phyloP scores from a whole-genome alignment of 2,329 filamentous ascomycete genomes.

The Aspergillus texensis region DNA sequence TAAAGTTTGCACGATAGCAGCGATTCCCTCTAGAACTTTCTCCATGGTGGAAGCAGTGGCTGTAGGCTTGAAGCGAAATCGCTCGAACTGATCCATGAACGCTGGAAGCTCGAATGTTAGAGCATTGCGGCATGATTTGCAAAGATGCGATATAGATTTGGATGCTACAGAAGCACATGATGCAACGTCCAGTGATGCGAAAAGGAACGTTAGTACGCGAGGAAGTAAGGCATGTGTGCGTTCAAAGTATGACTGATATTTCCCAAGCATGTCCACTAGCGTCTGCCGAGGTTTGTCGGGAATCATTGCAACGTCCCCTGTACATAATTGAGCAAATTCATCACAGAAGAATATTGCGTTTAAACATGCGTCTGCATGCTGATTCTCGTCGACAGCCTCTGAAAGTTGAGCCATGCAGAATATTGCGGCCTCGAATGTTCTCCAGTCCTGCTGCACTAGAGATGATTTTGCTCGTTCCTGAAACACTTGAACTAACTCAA shows the following conservation, averaged over 20 bases:
- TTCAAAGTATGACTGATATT: constrained; percentile 49
- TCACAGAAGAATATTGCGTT: constrained; percentile 45
- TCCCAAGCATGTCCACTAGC: constrained; percentile 46
- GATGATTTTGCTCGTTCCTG: constrained; percentile 40
- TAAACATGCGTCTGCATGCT: constrained; percentile 44
- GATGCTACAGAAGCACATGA: constrained; percentile 46
- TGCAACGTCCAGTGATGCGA: constrained; percentile 46
- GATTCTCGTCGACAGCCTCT: constrained; percentile 48
- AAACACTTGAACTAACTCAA: constrained; percentile 45
- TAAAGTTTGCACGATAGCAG: constrained; percentile 47
- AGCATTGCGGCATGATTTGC: constrained; percentile 46
- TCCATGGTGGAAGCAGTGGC: constrained; percentile 43
- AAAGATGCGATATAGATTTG: constrained; percentile 46
- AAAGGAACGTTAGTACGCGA: constrained; percentile 47
- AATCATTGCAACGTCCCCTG: constrained; percentile 33
- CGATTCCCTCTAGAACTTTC: constrained; percentile 48
- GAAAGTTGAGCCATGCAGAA: constrained; percentile 49
- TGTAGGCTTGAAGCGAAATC: constrained; percentile 40
- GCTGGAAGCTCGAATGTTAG: constrained; percentile 45
- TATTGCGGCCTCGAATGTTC: constrained; percentile 46
- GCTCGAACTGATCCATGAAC: constrained; percentile 46
- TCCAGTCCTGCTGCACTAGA: constrained; percentile 42
- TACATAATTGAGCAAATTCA: constrained; percentile 38
- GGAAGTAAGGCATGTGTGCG: constrained; percentile 44
- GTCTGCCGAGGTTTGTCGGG: constrained; percentile 44